Base-by-base conservation (phyloP, 163 green algal genomes). In the Chloroidium sp. region DNA sequence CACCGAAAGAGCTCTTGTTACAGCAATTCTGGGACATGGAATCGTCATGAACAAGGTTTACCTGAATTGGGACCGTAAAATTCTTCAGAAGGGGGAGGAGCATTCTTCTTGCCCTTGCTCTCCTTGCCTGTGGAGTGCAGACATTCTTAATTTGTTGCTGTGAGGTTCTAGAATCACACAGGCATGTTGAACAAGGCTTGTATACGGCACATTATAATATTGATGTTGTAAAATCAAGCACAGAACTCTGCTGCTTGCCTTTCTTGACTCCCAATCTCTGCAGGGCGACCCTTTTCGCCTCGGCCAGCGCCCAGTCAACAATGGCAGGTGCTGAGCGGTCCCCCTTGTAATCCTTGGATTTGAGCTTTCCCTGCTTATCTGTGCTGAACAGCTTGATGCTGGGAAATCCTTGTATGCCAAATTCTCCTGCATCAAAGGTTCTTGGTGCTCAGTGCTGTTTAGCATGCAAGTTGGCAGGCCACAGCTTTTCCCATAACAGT, bases 371-470 rank as follows among this genome's bases (percentile, higher is more conserved):
- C 12, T 72, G 6, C 64, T 72, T 72, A 10, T 81, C 62, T n/a
- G 89, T 83, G 14, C 89, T 86, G 74, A 92, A 89, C 36, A 92
- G 83, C 85, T 98, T 98, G 88, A 98, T 97, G 69, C 94, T 98
- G 62, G 94, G 94, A 86, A 98, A 98, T 77, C 94, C 93, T 77
- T 92, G 85, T 0, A 90, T 69, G 6, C 81, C 82, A 79, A 88
- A 86, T 60, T 81, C 57, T 8, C 76, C 77, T 84, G 76, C 14
- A 81, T 12, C 61, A 80, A 14, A 6, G 10, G 59, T 78, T 79
- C 69, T 4, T n/a, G 57, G 6, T 61, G 6, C 10, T 2, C n/a
- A 1, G 14, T 8, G 8, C 4, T 78, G 61, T 57, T 8, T 78
- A 61, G 59, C 6, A 8, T 4, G 67, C 36, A 36, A 36, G 36